Conservation (phyloP, 805 yeast species). For the Cyberlindnera nakhonratchasimensis region DNA sequence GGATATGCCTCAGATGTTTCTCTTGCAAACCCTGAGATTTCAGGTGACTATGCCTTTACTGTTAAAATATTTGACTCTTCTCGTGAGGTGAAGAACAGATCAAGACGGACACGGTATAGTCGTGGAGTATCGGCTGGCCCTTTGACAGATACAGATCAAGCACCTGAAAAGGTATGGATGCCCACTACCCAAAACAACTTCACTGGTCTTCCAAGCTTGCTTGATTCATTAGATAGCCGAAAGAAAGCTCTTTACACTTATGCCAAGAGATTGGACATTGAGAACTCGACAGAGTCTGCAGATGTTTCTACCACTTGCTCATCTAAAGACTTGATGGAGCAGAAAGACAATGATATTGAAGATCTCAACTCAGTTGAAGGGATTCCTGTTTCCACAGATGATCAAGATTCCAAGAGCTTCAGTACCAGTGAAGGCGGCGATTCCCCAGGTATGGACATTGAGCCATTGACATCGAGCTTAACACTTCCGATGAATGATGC, state of each 20-base stretch:
- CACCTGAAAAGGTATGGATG: constrained; percentile 36
- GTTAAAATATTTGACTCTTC: constrained; percentile 38
- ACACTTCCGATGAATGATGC: neutral
- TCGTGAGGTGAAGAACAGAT: constrained; percentile 17
- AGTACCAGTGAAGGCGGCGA: constrained; percentile 4
- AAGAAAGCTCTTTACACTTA: constrained; percentile 33
- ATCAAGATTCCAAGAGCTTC: neutral
- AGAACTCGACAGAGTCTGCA: constrained; percentile 12
- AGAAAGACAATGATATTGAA: constrained; percentile 2
- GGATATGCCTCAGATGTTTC: constrained; percentile 48
- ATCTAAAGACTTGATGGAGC: neutral
- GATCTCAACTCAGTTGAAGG: constrained; percentile 1
- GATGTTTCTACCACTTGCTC: constrained; percentile 2
- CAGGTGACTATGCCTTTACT: constrained; percentile 47
- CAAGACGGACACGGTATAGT: constrained; percentile 14
- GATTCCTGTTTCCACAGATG: neutral
- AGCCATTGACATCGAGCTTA: constrained; percentile 9
- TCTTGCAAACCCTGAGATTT: constrained; percentile 48
- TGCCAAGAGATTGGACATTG: constrained; percentile 18
- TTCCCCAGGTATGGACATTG: constrained; percentile 10
- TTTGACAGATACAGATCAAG: neutral
- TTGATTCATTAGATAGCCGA: constrained; percentile 30
- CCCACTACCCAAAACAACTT: constrained; percentile 42
- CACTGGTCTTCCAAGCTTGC: constrained; percentile 36
- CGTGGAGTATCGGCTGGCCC: neutral